Percentiles rank a stretch among this genome's conserved stretches.
phyloP scores from a whole-genome alignment of 2,329 filamentous ascomycete species.

The Pseudocercospora pini-densiflorae region DNA sequence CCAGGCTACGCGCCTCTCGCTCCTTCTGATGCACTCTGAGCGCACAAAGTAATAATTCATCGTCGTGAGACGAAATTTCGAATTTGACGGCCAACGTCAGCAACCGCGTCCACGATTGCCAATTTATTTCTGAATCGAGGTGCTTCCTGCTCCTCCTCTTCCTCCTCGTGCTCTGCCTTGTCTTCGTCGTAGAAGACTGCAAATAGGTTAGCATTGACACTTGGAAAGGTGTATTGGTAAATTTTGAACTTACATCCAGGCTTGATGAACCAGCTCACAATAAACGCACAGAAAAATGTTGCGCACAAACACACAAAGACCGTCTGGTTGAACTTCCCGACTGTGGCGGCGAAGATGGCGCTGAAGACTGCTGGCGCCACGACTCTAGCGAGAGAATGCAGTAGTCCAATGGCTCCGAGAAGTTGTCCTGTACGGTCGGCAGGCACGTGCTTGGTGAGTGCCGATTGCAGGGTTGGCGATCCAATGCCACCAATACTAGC shows the following conservation, averaged over 20 bases:
- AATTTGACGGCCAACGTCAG: conserved; percentile 1
- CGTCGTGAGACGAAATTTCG: conserved; percentile 5
- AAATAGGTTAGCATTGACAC: background rate
- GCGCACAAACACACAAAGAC: conserved; percentile 76
- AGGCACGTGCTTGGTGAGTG: conserved; percentile 89
- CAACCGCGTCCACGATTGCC: background rate
- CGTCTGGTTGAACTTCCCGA: conserved; percentile 76
- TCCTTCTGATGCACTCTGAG: background rate
- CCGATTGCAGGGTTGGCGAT: conserved; percentile 80
- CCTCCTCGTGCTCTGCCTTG: conserved; percentile 19
- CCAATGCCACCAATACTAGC: conserved; percentile 83
- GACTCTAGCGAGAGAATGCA: conserved; percentile 82
- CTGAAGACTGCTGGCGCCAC: conserved; percentile 83
- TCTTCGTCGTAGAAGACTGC: conserved; percentile 30
- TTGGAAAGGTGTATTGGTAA: background rate
- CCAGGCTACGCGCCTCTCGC: background rate
- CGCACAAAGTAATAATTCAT: background rate
- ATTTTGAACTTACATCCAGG: conserved; percentile 68
- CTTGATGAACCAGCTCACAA: conserved; percentile 71
- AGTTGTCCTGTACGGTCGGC: conserved; percentile 80
- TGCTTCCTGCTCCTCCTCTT: conserved; percentile 6
- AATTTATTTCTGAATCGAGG: background rate
- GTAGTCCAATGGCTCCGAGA: conserved; percentile 82
- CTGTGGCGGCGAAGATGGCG: conserved; percentile 80
- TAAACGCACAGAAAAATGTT: conserved; percentile 69